Evolutionary conservation across 306 rosid species (phyloP).

Genomic region (Morella rubra): DNA sequence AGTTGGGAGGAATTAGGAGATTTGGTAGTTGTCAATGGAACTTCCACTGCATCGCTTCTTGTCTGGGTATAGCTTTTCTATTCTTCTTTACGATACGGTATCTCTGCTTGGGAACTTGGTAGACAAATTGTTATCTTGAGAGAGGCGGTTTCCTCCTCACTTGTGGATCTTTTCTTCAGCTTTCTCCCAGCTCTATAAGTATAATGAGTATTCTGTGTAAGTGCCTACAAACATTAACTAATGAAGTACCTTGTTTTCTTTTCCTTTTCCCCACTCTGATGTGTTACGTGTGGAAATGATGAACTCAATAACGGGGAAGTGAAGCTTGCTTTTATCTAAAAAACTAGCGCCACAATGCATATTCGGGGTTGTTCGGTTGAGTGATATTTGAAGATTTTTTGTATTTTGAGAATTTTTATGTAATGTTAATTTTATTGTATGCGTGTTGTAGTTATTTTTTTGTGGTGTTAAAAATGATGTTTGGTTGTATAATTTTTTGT

Average conservation of each 20-base stretch:
- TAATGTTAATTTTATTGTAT: no score
- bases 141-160: background rate
- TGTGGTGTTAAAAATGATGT: no score
- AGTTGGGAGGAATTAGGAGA: constrained; percentile 24
- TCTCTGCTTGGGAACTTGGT: constrained; percentile 24
- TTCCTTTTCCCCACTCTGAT: background rate
- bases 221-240: background rate
- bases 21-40: constrained; percentile 13
- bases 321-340: background rate
- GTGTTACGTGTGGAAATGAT: background rate
- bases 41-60: constrained; percentile 26
- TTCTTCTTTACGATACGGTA: constrained; percentile 39
- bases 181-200: background rate
- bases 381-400: no score
- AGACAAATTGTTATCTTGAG: constrained; percentile 12
- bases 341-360: background rate
- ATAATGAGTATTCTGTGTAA: background rate
- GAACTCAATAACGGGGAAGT: background rate
- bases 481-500: no score
- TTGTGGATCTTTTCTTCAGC: background rate
- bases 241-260: background rate
- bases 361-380: no score
- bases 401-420: no score
- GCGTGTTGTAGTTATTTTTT: no score
- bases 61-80: constrained; percentile 32